These are phyloP conservation scores for Thraustochytrium sp. DNA, from an alignment of 352 stramenopile species.

Conservation along the genomic window DNA sequence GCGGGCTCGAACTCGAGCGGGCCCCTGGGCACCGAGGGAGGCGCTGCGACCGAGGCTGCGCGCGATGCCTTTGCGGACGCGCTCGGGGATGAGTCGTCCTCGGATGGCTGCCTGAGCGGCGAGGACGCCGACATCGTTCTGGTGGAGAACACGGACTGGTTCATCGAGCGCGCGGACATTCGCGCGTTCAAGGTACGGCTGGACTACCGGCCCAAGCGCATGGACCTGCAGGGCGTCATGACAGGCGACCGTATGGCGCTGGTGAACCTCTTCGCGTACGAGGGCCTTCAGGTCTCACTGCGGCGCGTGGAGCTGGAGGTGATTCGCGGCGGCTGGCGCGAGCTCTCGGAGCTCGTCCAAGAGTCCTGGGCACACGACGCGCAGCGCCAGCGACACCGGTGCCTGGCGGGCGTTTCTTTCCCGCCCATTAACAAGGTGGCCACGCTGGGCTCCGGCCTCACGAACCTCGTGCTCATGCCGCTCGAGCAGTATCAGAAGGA, in stretches of 20 bases:
- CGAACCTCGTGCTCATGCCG: constrained; percentile 32
- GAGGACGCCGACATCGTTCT: constrained; percentile 32
- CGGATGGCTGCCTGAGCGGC: not conserved
- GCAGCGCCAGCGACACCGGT: not conserved
- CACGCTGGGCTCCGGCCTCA: constrained; percentile 5
- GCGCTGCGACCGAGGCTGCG: too few species aligned
- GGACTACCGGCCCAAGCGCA: constrained; percentile 30
- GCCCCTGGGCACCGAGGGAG: too few species aligned
- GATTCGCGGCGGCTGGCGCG: constrained; percentile 13
- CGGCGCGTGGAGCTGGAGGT: not conserved
- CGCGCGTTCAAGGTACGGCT: constrained; percentile 30
- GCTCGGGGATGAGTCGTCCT: not conserved
- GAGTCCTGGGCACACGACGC: not conserved
- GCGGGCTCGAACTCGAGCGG: too few species aligned
- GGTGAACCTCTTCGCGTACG: constrained; percentile 26
- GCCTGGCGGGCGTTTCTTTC: constrained; percentile 25
- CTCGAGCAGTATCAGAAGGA: constrained; percentile 41
- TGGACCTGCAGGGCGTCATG: not conserved
- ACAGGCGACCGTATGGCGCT: constrained; percentile 5
- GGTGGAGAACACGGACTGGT: constrained; percentile 25
- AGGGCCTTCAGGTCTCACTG: constrained; percentile 5
- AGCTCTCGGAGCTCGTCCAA: constrained; percentile 12
- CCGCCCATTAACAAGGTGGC: constrained; percentile 33
- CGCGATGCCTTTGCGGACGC: not conserved
- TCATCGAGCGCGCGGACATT: constrained; percentile 3